Base-by-base conservation (phyloP, 2,329 filamentous ascomycete species). In the Calonectria hongkongensis region DNA sequence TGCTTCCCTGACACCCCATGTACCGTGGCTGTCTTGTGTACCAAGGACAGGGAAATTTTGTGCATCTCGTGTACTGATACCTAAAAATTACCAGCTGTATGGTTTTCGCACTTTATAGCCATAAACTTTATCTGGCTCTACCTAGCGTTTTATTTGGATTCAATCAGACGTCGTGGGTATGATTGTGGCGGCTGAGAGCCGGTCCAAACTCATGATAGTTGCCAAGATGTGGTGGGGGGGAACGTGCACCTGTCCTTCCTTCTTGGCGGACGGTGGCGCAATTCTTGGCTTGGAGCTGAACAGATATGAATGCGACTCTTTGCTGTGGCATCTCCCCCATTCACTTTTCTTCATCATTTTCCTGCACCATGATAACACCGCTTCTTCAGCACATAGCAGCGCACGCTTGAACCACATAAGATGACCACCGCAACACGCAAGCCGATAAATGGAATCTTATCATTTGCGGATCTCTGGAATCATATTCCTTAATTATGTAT, bases 181-280 rank as follows among this genome's bases (percentile, higher is more conserved):
- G 50, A 43, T n/a, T 28, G 62, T 63, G 54, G 51, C 68, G 63
- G 25, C 27, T 54, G 27, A 62, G 48, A 43, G 25, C 51, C n/a
- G 13, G 28, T 25, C 48, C 36, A 58, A 58, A 67, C 69, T 67
- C 54, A 39, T 51, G 69, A 67, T 68, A 47, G 45, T 45, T 51
- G 39, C 45, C 21, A 47, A 54, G 48, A 27, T 67, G 36, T 54
- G 54, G 47, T 16, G 68, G 41, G 64, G 64, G 64, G 69, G 69
- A 71, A 64, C 63, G 63, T 66, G 68, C 69, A 58, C 64, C 69
- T 28, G 28, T 33, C 54, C 30, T 4, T 4, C 16, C n/a, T 67
- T 63, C 69, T 71, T 71, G 69, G 69, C 64, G 50, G 64, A 30
- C 48, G 56, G 69, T 63, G 69, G 56, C 56, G 56, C 48, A 48